Evolutionary conservation across 495 filamentous ascomycete species (phyloP), one percentile per base, ranked within the genome.

Genomic region (Lentithecium fluviatile): DNA sequence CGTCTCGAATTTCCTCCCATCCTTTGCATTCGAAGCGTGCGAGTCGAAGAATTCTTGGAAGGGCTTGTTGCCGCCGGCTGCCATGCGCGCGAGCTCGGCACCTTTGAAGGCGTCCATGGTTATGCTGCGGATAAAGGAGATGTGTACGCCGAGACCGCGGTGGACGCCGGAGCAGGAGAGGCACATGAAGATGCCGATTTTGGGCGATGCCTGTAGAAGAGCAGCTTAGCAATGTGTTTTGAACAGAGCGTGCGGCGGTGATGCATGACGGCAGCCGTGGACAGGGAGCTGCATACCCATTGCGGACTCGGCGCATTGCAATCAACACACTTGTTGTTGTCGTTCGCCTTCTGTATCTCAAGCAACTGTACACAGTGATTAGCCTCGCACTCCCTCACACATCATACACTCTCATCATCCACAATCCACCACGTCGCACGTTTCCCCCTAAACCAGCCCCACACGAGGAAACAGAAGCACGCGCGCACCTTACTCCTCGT

Each of bases 71-170:
- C 91, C 91, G 20, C 91, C 91, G 12, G 84, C 74, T 24, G 88
- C 81, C 91, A 97, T 95, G 64, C 91, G 85, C 72, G 85, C 81
- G 60, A 95, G 89, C 71, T 96, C 91, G 56, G 78, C 78, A 62
- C 82, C 82, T 72, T 98, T 98, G 78, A 98, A 97, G 57, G 89
- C 88, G 79, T 98, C 94, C 94, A 98, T 98, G 46, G 89, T 95
- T 64, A 97, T 90, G 59, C 85, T 89, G 62, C 94, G 88, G 53
- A 98, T 90, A 76, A 98, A 98, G 70, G 91, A 96, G 70, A 98
- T 96, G 78, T 98, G 94, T 25, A 98, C 94, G 52, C 94, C 94
- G 15, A 98, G 83, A 2, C 90, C 89, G 65, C 94, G 88, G 77
- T 98, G 94, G 25, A 91, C 89, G 62, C 94, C 94, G 48, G 94